phyloP scores from a whole-genome alignment of 2,329 filamentous ascomycete genomes.

The Ophiognomonia clavigignenti-juglandacearum region DNA sequence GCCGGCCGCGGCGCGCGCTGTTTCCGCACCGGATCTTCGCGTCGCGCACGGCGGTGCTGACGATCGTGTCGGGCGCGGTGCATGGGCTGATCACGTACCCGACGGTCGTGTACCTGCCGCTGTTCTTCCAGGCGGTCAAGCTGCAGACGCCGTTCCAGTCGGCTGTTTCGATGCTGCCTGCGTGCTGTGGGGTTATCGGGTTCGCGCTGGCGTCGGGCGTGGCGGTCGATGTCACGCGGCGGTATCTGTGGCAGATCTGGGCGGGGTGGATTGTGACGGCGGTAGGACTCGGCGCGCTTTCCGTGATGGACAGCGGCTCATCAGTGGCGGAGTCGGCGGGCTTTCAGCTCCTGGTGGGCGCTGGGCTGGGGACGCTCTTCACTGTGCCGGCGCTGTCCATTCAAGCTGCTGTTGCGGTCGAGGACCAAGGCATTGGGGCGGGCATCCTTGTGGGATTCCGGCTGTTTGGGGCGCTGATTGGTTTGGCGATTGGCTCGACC shows the following conservation, averaged over 20 bases:
- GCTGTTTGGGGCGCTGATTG: constrained; percentile 31
- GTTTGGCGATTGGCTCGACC: constrained; percentile 29
- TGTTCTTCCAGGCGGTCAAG: constrained; percentile 29
- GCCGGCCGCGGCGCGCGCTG: constrained; percentile 23
- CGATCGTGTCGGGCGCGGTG: constrained; percentile 23
- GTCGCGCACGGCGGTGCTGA: constrained; percentile 19
- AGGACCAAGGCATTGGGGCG: constrained; percentile 30
- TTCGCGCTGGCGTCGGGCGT: constrained; percentile 8
- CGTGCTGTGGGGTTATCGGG: constrained; percentile 15
- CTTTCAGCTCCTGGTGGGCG: constrained; percentile 24
- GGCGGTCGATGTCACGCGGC: constrained; percentile 3
- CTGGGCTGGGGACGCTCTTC: constrained; percentile 4
- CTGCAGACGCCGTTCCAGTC: constrained; percentile 24
- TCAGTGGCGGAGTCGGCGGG: constrained; percentile 16
- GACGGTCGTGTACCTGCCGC: constrained; percentile 27
- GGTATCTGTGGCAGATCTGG: constrained; percentile 21
- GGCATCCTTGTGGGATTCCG: constrained; percentile 30
- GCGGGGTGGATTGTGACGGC: constrained; percentile 19
- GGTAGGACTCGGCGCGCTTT: constrained; percentile 20
- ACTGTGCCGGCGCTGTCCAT: constrained; percentile 25
- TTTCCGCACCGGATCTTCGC: constrained; percentile 28
- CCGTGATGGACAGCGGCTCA: constrained; percentile 16
- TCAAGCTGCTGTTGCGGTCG: constrained; percentile 26
- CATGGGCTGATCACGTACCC: constrained; percentile 27
- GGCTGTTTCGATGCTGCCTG: constrained; percentile 24